Evolutionary conservation across 495 filamentous ascomycete genomes (phyloP).

Genomic region (Aspergillus sparsus): DNA sequence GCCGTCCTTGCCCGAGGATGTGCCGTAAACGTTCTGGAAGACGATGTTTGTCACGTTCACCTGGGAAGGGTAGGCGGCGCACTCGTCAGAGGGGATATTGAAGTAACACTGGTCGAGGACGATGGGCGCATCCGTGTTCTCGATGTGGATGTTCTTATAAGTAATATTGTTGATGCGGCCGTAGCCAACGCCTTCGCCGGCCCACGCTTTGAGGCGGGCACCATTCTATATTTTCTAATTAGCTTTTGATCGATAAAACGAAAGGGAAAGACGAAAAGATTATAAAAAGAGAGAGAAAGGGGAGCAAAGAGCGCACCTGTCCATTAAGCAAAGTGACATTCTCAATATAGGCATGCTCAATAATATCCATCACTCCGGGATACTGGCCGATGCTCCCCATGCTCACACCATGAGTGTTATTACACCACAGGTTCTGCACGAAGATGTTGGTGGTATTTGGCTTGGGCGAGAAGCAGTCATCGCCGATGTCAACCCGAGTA

Average conservation of each 20-base stretch:
- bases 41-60: constrained; percentile 57
- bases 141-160: constrained; percentile 57
- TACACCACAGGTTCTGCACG: constrained; percentile 60
- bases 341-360: constrained; percentile 56
- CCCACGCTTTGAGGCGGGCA: constrained; percentile 59
- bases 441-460: constrained; percentile 59
- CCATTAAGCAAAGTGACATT: constrained; percentile 59
- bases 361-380: constrained; percentile 50
- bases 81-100: constrained; percentile 51
- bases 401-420: constrained; percentile 57
- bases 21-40: constrained; percentile 58
- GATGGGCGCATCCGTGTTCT: constrained; percentile 54
- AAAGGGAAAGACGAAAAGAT: neutral
- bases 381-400: constrained; percentile 63
- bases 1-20: constrained; percentile 51
- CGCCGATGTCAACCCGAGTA: constrained; percentile 53
- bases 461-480: constrained; percentile 63
- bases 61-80: constrained; percentile 50
- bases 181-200: constrained; percentile 53
- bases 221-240: constrained; percentile 43
- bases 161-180: constrained; percentile 61
- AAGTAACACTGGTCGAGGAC: constrained; percentile 63
- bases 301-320: constrained; percentile 24
- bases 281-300: neutral
- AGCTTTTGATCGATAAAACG: neutral